These are phyloP conservation scores for Maudiozyma bulderi DNA, from an alignment of 805 yeast genomes.

Conservation along the genomic window DNA sequence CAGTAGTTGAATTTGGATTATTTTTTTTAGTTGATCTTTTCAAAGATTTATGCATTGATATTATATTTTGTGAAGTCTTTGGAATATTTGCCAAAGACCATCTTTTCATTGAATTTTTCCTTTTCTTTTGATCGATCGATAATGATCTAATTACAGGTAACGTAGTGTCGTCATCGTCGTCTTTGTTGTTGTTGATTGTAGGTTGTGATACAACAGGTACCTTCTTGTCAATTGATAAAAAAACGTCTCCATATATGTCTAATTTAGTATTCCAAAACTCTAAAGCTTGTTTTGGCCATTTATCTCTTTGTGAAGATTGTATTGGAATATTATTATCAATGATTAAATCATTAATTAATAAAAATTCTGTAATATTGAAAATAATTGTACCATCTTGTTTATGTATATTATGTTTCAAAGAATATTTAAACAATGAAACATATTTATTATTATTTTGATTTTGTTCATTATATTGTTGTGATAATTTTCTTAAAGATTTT, in stretches of 20 bases:
- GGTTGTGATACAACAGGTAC: neutral
- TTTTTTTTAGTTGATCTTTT: neutral
- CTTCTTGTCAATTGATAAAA: neutral
- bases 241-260: constrained; percentile 17
- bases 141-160: neutral
- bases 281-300: constrained; percentile 38
- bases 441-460: neutral
- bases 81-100: constrained; percentile 7
- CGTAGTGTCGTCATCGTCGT: neutral
- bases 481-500: constrained; percentile 7
- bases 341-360: constrained; percentile 47
- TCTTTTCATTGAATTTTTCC: constrained; percentile 1
- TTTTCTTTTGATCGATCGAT: neutral
- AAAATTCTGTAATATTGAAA: constrained; percentile 45
- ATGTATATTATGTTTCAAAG: constrained; percentile 38
- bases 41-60: constrained; percentile 6
- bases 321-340: constrained; percentile 33
- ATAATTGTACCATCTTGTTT: constrained; percentile 23
- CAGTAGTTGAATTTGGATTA: neutral
- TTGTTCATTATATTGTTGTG: constrained; percentile 5
- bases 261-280: constrained; percentile 44
- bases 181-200: neutral
- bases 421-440: constrained; percentile 36
- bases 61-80: constrained; percentile 5
- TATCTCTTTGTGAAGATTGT: constrained; percentile 14